Evolutionary conservation across 371 early-diverging fungal genomes (phyloP).

Genomic region (Mortierella sp.): DNA sequence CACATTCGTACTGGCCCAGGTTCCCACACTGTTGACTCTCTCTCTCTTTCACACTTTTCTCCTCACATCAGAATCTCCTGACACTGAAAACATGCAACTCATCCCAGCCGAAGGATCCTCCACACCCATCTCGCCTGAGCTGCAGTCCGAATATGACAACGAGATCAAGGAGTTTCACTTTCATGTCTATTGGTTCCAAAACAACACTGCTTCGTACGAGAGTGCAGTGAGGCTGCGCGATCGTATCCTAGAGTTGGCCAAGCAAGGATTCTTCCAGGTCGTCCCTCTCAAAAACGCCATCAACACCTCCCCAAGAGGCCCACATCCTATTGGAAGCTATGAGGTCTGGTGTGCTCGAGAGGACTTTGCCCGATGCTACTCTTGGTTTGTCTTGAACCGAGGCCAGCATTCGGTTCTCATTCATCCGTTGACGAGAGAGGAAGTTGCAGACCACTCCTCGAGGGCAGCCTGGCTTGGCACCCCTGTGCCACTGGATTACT

Average conservation of each 20-base stretch:
- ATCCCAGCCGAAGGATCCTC: conserved; percentile 15
- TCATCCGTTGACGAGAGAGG: conserved; percentile 62
- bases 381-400: conserved; percentile 59
- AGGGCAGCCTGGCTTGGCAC: conserved; percentile 64
- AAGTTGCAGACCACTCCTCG: conserved; percentile 60
- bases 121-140: conserved; percentile 13
- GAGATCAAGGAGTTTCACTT: conserved; percentile 71
- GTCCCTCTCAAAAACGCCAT: conserved; percentile 55
- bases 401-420: conserved; percentile 57
- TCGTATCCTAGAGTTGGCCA: conserved; percentile 54
- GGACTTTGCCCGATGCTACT: conserved; percentile 60
- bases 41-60: neutral
- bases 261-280: conserved; percentile 60
- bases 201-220: conserved; percentile 46
- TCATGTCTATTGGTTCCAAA: conserved; percentile 67
- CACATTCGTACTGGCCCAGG: neutral
- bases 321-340: conserved; percentile 58
- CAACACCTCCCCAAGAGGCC: conserved; percentile 57
- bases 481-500: conserved; percentile 58
- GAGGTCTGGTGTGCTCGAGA: conserved; percentile 69
- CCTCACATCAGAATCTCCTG: neutral
- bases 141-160: conserved; percentile 53
- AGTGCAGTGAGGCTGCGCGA: conserved; percentile 57
- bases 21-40: neutral
- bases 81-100: conserved; percentile 20